These are phyloP conservation scores for Pseudomassariella vexata DNA, from an alignment of 2,329 filamentous ascomycete genomes.

Conservation along the genomic window DNA sequence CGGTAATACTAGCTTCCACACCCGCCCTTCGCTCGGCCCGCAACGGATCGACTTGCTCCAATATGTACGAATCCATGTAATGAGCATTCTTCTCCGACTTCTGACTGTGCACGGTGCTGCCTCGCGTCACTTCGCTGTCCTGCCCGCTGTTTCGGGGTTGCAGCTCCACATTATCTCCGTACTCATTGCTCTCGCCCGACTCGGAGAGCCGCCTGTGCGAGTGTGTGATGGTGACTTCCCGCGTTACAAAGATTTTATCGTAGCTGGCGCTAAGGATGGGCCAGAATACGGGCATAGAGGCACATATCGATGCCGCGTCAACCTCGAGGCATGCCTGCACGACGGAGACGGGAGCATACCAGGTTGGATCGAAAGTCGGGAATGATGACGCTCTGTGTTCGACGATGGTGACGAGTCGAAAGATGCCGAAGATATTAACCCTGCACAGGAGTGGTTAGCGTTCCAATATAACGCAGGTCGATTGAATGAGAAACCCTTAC, in stretches of 20 bases:
- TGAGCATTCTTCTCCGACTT: conserved; percentile 1
- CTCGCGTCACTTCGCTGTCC: too few species aligned
- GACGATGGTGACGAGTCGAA: conserved; percentile 19
- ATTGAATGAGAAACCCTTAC: too few species aligned
- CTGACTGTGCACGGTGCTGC: not conserved
- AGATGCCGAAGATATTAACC: too few species aligned
- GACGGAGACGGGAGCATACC: conserved; percentile 17
- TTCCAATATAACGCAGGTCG: too few species aligned
- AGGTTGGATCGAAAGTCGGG: conserved; percentile 24
- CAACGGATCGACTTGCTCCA: conserved; percentile 7
- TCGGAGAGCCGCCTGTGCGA: conserved; percentile 6
- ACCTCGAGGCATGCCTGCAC: conserved; percentile 15
- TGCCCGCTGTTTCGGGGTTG: too few species aligned
- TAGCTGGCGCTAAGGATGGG: conserved; percentile 19
- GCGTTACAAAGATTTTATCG: conserved; percentile 27
- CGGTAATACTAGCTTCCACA: too few species aligned
- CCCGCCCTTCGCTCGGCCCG: too few species aligned
- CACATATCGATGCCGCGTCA: conserved; percentile 16
- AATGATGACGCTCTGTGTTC: conserved; percentile 19
- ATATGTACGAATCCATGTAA: conserved; percentile 8
- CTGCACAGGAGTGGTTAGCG: too few species aligned
- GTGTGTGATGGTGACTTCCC: conserved; percentile 24
- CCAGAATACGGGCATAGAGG: conserved; percentile 26
- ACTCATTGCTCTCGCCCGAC: conserved; percentile 7
- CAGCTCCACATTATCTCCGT: too few species aligned